Conservation (phyloP, 495 filamentous ascomycete species). For the Aspergillus hancockii region DNA sequence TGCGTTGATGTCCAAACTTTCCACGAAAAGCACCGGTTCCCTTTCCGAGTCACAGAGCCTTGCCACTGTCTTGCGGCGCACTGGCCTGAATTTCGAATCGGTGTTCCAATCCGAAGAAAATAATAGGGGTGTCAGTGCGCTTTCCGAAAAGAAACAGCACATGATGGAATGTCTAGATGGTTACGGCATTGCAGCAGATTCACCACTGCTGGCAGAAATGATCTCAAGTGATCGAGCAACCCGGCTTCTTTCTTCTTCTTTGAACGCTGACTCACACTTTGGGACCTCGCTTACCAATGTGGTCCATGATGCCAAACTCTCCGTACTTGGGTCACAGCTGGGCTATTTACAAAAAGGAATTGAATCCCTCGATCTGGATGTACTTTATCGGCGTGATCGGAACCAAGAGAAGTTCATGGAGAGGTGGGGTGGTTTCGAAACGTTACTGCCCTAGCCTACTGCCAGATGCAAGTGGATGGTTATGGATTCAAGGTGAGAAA, state of each 20-base stretch:
- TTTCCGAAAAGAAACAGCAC: constrained; percentile 34
- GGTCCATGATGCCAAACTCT: constrained; percentile 28
- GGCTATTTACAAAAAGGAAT: constrained; percentile 35
- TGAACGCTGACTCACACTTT: constrained; percentile 35
- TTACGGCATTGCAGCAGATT: constrained; percentile 32
- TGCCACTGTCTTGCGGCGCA: constrained; percentile 38
- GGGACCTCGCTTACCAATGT: constrained; percentile 31
- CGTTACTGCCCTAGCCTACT: background rate
- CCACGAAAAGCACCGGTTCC: constrained; percentile 14
- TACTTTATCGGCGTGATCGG: constrained; percentile 38
- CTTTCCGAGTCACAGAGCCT: constrained; percentile 31
- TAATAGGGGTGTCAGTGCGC: constrained; percentile 19
- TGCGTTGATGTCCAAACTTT: constrained; percentile 16
- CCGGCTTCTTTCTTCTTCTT: constrained; percentile 32
- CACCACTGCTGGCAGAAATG: constrained; percentile 32
- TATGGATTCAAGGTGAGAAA: background rate
- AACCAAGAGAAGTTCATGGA: constrained; percentile 34
- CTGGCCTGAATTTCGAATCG: constrained; percentile 37
- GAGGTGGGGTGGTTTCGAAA: constrained; percentile 25
- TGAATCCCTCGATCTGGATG: constrained; percentile 34
- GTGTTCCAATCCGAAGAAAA: constrained; percentile 28
- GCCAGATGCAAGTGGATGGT: background rate
- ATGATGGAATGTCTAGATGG: constrained; percentile 28
- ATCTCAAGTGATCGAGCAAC: constrained; percentile 33
- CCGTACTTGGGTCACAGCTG: constrained; percentile 33